These are phyloP conservation scores for Quercus tomentella DNA, from an alignment of 331 rosid species.

Conservation along the genomic window DNA sequence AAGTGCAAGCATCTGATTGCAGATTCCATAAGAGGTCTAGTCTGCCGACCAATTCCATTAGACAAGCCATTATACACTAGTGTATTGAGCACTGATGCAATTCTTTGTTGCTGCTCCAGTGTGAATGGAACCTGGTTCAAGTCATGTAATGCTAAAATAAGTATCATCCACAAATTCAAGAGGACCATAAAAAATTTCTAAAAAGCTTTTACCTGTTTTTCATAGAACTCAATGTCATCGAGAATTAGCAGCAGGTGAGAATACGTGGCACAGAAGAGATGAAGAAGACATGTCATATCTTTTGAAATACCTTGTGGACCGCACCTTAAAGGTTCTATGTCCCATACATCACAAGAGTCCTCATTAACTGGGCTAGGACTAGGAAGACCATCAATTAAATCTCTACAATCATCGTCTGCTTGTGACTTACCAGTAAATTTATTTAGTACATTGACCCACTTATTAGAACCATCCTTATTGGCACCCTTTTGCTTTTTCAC, in stretches of 20 bases:
- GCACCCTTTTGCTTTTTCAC: slow-evolving; percentile 50
- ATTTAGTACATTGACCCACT: slow-evolving; percentile 71
- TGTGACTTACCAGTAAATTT: slow-evolving; percentile 78
- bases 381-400: slow-evolving; percentile 33
- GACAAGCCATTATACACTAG: slow-evolving; percentile 85
- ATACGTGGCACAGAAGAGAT: slow-evolving; percentile 91
- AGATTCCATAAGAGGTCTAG: slow-evolving; percentile 71
- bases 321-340: slow-evolving; percentile 61
- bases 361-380: slow-evolving; percentile 43
- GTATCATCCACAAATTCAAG: slow-evolving; percentile 8
- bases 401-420: slow-evolving; percentile 30
- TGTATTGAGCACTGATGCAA: slow-evolving; percentile 80
- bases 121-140: slow-evolving; percentile 77
- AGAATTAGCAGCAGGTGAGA: slow-evolving; percentile 91
- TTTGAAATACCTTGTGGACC: slow-evolving; percentile 84
- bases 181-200: slow-evolving; percentile 1
- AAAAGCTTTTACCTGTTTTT: slow-evolving; percentile 67
- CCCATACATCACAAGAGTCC: slow-evolving; percentile 66
- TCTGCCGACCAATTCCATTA: slow-evolving; percentile 48
- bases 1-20: slow-evolving; percentile 94
- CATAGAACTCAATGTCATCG: slow-evolving; percentile 96
- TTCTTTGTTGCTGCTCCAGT: slow-evolving; percentile 81
- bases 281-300: slow-evolving; percentile 64
- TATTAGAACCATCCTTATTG: slow-evolving; percentile 59
- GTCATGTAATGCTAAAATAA: slow-evolving; percentile 29